Evolutionary conservation across 2,329 filamentous ascomycete genomes (phyloP), one percentile per base, ranked within the genome.

Genomic region (Aspergillus pseudoterreus): DNA sequence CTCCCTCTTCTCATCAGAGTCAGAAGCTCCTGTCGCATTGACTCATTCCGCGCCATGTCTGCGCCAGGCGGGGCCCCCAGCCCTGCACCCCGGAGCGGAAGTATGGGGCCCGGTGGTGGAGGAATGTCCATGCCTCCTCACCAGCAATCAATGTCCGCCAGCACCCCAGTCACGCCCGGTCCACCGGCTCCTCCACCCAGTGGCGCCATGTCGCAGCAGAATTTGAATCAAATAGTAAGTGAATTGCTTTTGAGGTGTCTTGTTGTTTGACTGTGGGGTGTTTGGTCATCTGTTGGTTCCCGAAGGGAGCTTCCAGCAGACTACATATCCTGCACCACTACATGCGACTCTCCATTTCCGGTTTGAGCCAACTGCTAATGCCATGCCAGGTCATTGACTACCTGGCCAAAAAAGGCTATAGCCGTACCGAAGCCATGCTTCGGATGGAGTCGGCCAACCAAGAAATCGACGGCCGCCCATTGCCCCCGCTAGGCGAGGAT

Each of bases 221-320:
- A 96, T 66, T 73, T 96, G 1, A 97, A 97, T 64, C 91, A 96
- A 62, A 97, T 97, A 72, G 92, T 96, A 81, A 82, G 92, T 78
- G 17, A 35, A 10, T 30, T 9, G 8, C 27, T 30, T 30, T 4
- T 38, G 14, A 8, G 12, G 35, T 38, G 10, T 38, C 10, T 1
- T 15, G 4, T 49, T 55, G 32, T 50, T 41, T 24, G 39, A n/a
- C 36, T 44, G 36, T 38, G 43, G 35, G 52, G 33, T 50, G 10
- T 12, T 17, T 12, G 22, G 22, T 22, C 22, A 22, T 22, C 22
- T 22, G 24, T 33, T 21, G 27, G 27, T 30, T 30, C 27, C 27
- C 27, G 8, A 30, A 30, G 27, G 27, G 27, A 30, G 27, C 10
- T 35, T 47, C 43, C 36, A 22, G 47, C n/a, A 17, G 19, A 22